These are phyloP conservation scores for Laburnicola sp. DNA, from an alignment of 2,329 filamentous ascomycete genomes.

Conservation along the genomic window DNA sequence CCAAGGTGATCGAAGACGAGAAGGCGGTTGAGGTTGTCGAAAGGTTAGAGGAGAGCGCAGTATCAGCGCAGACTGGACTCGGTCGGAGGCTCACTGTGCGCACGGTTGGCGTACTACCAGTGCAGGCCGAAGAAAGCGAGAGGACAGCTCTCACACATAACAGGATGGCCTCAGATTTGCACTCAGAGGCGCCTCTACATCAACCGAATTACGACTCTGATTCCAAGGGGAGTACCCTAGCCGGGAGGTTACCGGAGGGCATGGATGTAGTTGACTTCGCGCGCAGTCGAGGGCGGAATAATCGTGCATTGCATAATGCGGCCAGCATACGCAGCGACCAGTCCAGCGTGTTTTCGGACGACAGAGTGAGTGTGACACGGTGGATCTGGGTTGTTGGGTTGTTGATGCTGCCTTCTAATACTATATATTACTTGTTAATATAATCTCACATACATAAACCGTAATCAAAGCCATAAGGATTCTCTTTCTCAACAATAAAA, in stretches of 20 bases:
- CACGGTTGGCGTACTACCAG: constrained; percentile 11
- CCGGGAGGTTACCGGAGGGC: background rate
- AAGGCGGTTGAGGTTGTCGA: constrained; percentile 43
- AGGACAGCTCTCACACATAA: background rate
- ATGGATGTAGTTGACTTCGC: background rate
- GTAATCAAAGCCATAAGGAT: too few relatives aligned
- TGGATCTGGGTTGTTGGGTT: background rate
- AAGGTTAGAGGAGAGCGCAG: constrained; percentile 26
- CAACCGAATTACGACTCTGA: background rate
- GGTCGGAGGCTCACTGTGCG: constrained; percentile 29
- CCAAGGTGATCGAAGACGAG: constrained; percentile 54
- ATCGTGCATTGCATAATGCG: background rate
- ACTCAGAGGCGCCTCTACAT: background rate
- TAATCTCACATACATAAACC: too few relatives aligned
- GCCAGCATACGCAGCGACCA: background rate
- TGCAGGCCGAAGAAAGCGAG: background rate
- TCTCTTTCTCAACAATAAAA: too few relatives aligned
- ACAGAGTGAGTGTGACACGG: background rate
- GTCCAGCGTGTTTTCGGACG: background rate
- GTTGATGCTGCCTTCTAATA: too few relatives aligned
- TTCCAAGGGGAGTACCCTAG: background rate
- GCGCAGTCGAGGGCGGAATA: background rate
- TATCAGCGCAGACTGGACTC: constrained; percentile 14
- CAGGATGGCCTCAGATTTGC: background rate
- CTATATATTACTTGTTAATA: too few relatives aligned